These are phyloP conservation scores for Arachnomyces sp. DNA, from an alignment of 2,329 filamentous ascomycete genomes.

Conservation along the genomic window DNA sequence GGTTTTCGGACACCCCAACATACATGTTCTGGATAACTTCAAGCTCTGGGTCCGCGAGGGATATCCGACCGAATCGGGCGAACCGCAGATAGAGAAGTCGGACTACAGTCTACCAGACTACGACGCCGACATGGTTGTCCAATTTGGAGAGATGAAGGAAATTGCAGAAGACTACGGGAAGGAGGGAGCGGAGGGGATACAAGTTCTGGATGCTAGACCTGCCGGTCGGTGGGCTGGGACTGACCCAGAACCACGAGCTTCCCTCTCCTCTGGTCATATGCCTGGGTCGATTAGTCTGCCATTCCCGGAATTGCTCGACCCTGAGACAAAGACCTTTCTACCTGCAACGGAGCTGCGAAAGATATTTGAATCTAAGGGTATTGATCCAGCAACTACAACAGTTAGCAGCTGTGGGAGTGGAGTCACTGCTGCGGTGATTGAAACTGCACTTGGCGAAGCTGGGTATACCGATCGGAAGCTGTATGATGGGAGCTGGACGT, in stretches of 20 bases:
- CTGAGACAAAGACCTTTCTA: conserved; percentile 70
- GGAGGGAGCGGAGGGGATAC: conserved; percentile 72
- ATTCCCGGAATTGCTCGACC: conserved; percentile 70
- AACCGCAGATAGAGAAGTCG: conserved; percentile 30
- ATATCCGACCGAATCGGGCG: conserved; percentile 70
- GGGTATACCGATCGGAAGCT: conserved; percentile 66
- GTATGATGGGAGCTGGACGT: conserved; percentile 98
- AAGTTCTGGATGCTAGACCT: conserved; percentile 82
- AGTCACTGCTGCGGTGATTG: conserved; percentile 84
- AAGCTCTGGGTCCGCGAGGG: conserved; percentile 83
- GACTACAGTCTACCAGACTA: conserved; percentile 48
- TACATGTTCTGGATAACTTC: conserved; percentile 94
- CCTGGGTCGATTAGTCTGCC: conserved; percentile 79
- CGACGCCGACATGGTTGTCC: conserved; percentile 58
- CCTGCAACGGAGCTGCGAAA: conserved; percentile 62
- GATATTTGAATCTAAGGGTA: conserved; percentile 68
- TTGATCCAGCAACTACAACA: conserved; percentile 72
- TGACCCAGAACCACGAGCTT: conserved; percentile 77
- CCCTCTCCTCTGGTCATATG: conserved; percentile 83
- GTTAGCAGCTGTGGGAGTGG: conserved; percentile 88
- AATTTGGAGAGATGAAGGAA: conserved; percentile 74
- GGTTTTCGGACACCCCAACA: conserved; percentile 78
- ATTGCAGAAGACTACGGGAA: conserved; percentile 67
- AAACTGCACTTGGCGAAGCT: conserved; percentile 74
- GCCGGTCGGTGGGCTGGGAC: conserved; percentile 71